Evolutionary conservation across 1,139 yeast genomes (phyloP).

Genomic region (Spencermartinsiella ligniputridi): DNA sequence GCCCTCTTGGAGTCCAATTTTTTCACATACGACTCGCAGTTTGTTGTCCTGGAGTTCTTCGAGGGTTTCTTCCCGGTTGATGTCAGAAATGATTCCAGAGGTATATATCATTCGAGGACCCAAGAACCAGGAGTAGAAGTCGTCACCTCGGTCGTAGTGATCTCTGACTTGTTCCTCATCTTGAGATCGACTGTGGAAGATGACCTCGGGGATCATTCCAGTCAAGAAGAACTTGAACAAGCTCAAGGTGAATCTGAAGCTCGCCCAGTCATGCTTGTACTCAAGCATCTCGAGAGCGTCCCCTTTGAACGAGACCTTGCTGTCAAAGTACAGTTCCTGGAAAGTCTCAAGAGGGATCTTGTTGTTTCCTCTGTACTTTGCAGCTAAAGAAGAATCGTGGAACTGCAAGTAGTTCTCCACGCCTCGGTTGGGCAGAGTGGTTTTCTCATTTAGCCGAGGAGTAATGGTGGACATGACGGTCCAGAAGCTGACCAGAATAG

Average conservation of each 20-base stretch:
- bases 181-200: slow-evolving; percentile 86
- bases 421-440: slow-evolving; percentile 68
- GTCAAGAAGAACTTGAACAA: slow-evolving; percentile 77
- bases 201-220: slow-evolving; percentile 91
- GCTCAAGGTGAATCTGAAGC: slow-evolving; percentile 70
- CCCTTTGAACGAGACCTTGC: slow-evolving; percentile 83
- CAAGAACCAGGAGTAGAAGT: slow-evolving; percentile 88
- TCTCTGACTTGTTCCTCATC: slow-evolving; percentile 96
- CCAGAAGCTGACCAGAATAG: slow-evolving; percentile 81
- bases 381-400: slow-evolving; percentile 69
- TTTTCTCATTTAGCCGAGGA: slow-evolving; percentile 80
- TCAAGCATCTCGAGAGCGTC: slow-evolving; percentile 82
- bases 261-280: slow-evolving; percentile 89
- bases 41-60: slow-evolving; percentile 91
- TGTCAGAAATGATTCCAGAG: slow-evolving; percentile 77
- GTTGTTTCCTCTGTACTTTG: slow-evolving; percentile 63
- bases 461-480: slow-evolving; percentile 68
- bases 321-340: slow-evolving; percentile 81
- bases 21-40: slow-evolving; percentile 81
- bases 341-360: slow-evolving; percentile 93
- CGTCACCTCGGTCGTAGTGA: slow-evolving; percentile 96
- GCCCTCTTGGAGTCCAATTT: slow-evolving; percentile 67
- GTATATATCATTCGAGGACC: slow-evolving; percentile 96
- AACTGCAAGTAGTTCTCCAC: slow-evolving; percentile 76
- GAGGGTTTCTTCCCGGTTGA: slow-evolving; percentile 64